phyloP scores from a whole-genome alignment of 306 rosid species.

The Corylus heterophylla region DNA sequence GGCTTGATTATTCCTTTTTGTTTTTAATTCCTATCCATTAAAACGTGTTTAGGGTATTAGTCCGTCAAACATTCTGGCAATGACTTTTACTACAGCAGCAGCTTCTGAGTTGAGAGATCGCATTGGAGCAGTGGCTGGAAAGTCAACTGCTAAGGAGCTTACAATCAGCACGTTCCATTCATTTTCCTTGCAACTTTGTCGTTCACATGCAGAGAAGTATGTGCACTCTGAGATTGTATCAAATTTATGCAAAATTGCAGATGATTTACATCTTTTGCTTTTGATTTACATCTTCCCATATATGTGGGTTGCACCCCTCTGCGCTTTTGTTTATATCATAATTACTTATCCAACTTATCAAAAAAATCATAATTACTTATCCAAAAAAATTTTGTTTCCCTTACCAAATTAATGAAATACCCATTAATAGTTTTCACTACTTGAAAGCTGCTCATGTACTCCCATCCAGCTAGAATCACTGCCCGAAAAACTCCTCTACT shows the following conservation, averaged over 20 bases:
- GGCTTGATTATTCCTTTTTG: conserved; percentile 8
- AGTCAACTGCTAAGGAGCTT: conserved; percentile 72
- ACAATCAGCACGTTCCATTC: conserved; percentile 97
- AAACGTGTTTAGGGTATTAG: conserved; percentile 57
- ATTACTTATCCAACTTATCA: too few species aligned
- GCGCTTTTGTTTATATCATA: too few species aligned
- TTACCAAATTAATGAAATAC: conserved; percentile 2
- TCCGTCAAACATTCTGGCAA: conserved; percentile 78
- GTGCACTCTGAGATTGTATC: conserved; percentile 25
- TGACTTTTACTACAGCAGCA: conserved; percentile 97
- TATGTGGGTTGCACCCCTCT: too few species aligned
- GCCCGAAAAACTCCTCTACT: too few species aligned
- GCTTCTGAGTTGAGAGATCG: conserved; percentile 98
- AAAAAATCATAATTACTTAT: too few species aligned
- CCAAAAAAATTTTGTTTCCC: conserved; percentile 10
- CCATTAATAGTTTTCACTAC: conserved; percentile 13
- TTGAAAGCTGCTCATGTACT: conserved; percentile 4
- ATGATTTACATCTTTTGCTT: conserved; percentile 24
- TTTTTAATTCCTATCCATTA: conserved; percentile 25
- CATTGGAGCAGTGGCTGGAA: conserved; percentile 79
- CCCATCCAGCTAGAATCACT: too few species aligned
- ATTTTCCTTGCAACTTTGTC: conserved; percentile 93
- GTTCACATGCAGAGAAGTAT: conserved; percentile 87
- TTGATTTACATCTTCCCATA: too few species aligned
- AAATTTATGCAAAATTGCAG: conserved; percentile 5